Evolutionary conservation across 169 alveolate genomes (phyloP).

Genomic region (Plasmodium berghei): DNA sequence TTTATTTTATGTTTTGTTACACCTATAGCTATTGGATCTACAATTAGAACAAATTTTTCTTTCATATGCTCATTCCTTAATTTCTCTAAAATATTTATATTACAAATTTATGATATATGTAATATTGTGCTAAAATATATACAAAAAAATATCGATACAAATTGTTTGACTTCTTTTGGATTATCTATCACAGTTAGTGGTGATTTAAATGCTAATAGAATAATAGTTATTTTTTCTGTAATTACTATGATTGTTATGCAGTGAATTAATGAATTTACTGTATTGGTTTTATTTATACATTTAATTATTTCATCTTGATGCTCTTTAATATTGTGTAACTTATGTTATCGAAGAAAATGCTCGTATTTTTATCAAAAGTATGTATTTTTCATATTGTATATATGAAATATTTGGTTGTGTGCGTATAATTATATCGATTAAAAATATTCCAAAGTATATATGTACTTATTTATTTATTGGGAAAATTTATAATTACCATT

Average conservation of each 20-base stretch:
- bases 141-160: constrained; percentile 39
- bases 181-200: constrained; percentile 77
- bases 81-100: constrained; percentile 38
- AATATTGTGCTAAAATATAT: constrained; percentile 55
- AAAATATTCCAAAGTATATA: too few relatives aligned
- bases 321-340: constrained; percentile 26
- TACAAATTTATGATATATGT: constrained; percentile 57
- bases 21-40: constrained; percentile 75
- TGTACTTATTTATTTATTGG: too few relatives aligned
- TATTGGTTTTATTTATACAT: constrained; percentile 34
- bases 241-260: constrained; percentile 72
- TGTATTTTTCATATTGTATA: constrained; percentile 17
- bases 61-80: constrained; percentile 40
- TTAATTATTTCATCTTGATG: constrained; percentile 70
- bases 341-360: constrained; percentile 29
- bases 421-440: background rate
- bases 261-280: constrained; percentile 49
- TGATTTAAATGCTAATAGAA: constrained; percentile 63
- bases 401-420: background rate
- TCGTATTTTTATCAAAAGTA: constrained; percentile 2
- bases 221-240: constrained; percentile 70
- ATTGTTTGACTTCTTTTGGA: constrained; percentile 66
- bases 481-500: too few relatives aligned
- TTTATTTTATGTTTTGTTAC: constrained; percentile 62
- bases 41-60: constrained; percentile 29